Base-by-base conservation (phyloP, 768 basidiomycete genomes). In the Tylopilus cervinicoccineus region DNA sequence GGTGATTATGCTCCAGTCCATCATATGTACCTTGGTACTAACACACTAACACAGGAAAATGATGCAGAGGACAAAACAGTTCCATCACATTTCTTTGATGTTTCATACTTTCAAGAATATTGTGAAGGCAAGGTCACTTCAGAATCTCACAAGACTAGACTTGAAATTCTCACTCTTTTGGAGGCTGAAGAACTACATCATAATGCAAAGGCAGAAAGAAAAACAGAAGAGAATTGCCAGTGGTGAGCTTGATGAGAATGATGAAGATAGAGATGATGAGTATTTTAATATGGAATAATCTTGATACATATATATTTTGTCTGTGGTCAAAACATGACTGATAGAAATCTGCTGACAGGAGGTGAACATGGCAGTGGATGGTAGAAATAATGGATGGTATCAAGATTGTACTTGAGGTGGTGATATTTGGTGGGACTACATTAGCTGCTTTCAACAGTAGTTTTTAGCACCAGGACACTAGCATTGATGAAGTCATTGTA, bases 61-160 rank as follows among this genome's bases (percentile, higher is more conserved):
- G 58, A 58, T 0, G 46, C 60, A 11, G 56, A 62, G 8, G 59
- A 65, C 0, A 64, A 66, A 42, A 50, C 8, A 0, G 52, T 61
- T 4, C 24, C 61, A 3, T 33, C 45, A 5, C 55, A 58, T 13
- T 31, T 68, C 20, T 63, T 57, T 16, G 48, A 56, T 9, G 23
- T 32, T 9, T 50, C 60, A 8, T 58, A 57, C 24, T 68, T 68
- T 33, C 47, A 44, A 43, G 53, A 52, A 11, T 68, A 60, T 26
- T 58, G 58, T 38, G 33, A 59, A 28, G 57, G 63, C 45, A 57
- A 55, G 27, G 12, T 66, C 16, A 51, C 45, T 8, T 66, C 64
- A 7, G 42, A 38, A 16, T 32, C 60, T 16, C 54, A 58, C 31
- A 58, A 51, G 46, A 57, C 46, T 5, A 52, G 43, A 33, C 58